These are phyloP conservation scores for Nakazawaea wyomingensis DNA, from an alignment of 805 yeast genomes.

Conservation along the genomic window DNA sequence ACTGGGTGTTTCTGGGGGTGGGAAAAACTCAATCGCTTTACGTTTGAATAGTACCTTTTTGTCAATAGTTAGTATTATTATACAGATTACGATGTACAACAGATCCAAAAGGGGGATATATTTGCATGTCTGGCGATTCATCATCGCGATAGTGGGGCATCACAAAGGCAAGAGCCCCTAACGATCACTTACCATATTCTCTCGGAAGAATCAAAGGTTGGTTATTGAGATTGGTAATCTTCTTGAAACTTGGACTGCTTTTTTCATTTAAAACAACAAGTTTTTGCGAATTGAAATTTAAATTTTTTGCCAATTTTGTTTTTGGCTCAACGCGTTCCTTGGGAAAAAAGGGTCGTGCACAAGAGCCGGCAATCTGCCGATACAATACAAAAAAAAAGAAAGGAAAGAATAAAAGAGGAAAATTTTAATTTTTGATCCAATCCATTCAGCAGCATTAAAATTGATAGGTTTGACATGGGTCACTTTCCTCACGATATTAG, in stretches of 20 bases:
- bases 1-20: constrained; percentile 52
- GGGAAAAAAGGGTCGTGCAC: constrained; percentile 1
- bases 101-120: constrained; percentile 1
- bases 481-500: neutral
- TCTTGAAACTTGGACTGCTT: neutral
- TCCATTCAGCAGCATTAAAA: neutral
- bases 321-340: constrained; percentile 3
- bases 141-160: neutral
- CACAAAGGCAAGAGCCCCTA: neutral
- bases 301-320: constrained; percentile 3
- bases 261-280: neutral
- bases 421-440: neutral
- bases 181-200: neutral
- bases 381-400: neutral
- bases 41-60: constrained; percentile 74
- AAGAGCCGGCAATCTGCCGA: neutral
- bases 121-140: too few species aligned
- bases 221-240: neutral
- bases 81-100: neutral
- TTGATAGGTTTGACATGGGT: neutral
- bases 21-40: constrained; percentile 57
- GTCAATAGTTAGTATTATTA: neutral
- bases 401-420: neutral
- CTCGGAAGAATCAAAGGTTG: neutral
- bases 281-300: constrained; percentile 5